Base-by-base conservation (phyloP, 2,329 filamentous ascomycete species). In the Talaromyces sp. region DNA sequence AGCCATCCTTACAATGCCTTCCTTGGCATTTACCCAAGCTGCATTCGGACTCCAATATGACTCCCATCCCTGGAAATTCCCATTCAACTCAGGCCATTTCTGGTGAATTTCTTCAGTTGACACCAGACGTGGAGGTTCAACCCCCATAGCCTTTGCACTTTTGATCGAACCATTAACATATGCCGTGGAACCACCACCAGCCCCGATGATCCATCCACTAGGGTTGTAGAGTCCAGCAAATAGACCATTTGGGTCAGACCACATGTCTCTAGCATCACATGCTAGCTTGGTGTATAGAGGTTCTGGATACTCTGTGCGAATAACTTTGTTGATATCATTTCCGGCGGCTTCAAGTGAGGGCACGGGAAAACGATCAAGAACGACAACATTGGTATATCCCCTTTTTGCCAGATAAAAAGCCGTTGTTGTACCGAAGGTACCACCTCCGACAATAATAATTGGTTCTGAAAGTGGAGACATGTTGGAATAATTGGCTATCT, bases 21-120 rank as follows among this genome's bases (percentile, higher is more conserved):
- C 80, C 12, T 76, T 72, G 3, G 83, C 81, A 63, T 80, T 79
- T 1, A 83, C 79, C 81, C 82, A 85, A 8, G 82, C 83, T 3
- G 80, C 80, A 8, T 77, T 66, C 4, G 61, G 57, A 32, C 64
- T 66, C 35, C 64, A 66, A 59, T 75, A 75, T 65, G 81, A 81
- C 64, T 77, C 77, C 81, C 82, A 83, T 6, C 74, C 74, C 0
- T 77, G 73, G 52, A 84, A 81, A 0, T 77, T 69, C 66, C 81
- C 80, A 82, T 84, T 83, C 0, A 81, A 80, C 12, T 68, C 71
- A 21, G 74, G 73, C 61, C 84, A 84, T 14, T 80, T 76, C 31
- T 78, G 75, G 1, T 76, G 72, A 0, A 72, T 76, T 6, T 77
- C 70, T 32, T 61, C 31, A 46, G 31, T 32, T 32, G 31, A 32